Evolutionary conservation across 139 green algal species (phyloP), one percentile per base, ranked within the genome.

Genomic region (Micractinium sp.): DNA sequence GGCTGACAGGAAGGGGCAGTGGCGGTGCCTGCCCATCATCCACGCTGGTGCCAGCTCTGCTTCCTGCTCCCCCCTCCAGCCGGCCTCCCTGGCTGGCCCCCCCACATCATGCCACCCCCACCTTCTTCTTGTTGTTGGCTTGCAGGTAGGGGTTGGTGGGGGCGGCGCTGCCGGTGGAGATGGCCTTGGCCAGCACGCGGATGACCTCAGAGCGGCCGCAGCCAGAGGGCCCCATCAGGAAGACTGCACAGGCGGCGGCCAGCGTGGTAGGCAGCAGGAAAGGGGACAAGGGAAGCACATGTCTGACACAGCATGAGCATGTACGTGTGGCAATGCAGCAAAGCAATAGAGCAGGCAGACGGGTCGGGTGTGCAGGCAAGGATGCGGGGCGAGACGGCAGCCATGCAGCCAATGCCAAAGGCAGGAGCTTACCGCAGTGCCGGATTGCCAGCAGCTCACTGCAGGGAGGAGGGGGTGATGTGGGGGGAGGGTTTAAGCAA

Each of bases 141-240:
- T 96, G 95, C 41, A 98, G 93, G 93, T 98, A 98, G 90, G 96
- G 95, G 91, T 98, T 98, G 36, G 94, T 87, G 1, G 95, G 95
- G 76, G 94, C 18, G 82, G 93, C 93, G 89, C 96, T 93, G 29
- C 94, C 95, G 1, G 88, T 91, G 67, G 95, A 91, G 93, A 98
- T 96, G 29, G 96, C 96, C 53, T 91, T 91, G 92, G 95, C 94
- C 36, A 99, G 95, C 35, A 95, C 98, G 41, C 93, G 91, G 94
- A 96, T 98, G 87, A 98, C 95, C 36, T 96, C 96, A 0, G 94
- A 96, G 95, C 98, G 98, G 84, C 97, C 97, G 85, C 94, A 98
- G 47, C 96, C 97, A 53, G 96, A 93, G 38, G 96, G 94, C 33
- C 96, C 96, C 85, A 98, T 93, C 63, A 98, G 91, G 92, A 98